Base-by-base conservation (phyloP, 1,284 basidiomycete species). In the Ustilago loliicola region DNA sequence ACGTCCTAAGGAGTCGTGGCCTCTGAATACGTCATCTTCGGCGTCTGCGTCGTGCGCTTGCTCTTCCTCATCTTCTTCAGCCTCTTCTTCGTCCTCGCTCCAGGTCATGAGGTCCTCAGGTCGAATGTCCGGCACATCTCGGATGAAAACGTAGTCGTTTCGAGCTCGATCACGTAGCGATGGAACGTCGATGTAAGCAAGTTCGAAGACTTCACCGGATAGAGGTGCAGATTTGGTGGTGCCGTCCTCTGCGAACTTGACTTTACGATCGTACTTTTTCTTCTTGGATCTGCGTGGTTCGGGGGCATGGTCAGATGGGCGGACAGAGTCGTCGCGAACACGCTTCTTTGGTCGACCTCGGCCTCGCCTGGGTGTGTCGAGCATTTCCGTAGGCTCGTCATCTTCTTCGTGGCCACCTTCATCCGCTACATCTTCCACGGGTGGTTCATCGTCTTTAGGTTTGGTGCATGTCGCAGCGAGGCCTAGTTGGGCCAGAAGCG, bases 241-340 rank as follows among this genome's bases (percentile, higher is more conserved):
- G 40, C 76, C 72, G 42, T 78, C 71, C 5, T 74, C 72, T 2
- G 71, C 76, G 42, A 74, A 71, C 38, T 50, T 69, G 62, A 74
- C 56, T 27, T 62, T 73, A 38, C 72, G 76, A 8, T 67, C 61
- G 25, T 73, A 61, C 38, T 71, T 78, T 17, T 69, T 72, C 54
- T 58, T 68, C 17, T 66, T 69, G 25, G 19, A 10, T 15, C 57
- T 25, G 21, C 32, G 38, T 15, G 59, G 13, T 17, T 65, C 62
- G 23, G 27, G 62, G 2, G 11, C 34, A 13, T 27, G 8, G 2
- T 61, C 25, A 6, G 54, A 52, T n/a, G 61, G 52, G 5, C 19
- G 55, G 5, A 42, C 38, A 3, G 53, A 59, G 27, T 54, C 50
- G 17, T 59, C 54, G 29, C 65, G 61, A 6, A 4, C 30, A 15